Evolutionary conservation across 2,329 filamentous ascomycete species (phyloP), one percentile per base, ranked within the genome.

Genomic region (Metarhizium guizhouense): DNA sequence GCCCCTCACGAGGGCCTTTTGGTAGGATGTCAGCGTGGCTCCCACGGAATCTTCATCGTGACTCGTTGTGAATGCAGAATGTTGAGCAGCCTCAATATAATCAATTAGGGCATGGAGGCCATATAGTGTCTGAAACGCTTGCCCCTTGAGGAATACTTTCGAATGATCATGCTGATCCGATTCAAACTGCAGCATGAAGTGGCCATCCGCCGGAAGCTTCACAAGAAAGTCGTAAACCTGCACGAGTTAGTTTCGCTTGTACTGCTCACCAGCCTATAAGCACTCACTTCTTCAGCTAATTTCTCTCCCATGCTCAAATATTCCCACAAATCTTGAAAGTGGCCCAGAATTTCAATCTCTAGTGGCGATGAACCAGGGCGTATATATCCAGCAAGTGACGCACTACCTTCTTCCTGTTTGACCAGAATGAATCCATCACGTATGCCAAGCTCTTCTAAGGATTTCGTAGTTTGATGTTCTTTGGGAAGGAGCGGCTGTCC

Each of bases 301-400:
- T 74, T 76, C 57, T 92, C 85, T 48, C 88, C 81, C 72, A 92
- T 81, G 60, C 84, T 83, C 54, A 97, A 77, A 64, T 93, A 87
- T 47, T 83, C 81, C 78, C 94, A 96, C 29, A 99, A 73, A 58
- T 93, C 85, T 54, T 89, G 81, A 64, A 96, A 95, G 68, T 95
- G 88, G 56, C 84, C 80, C 61, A 94, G 74, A 25, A 97, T 85
- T 63, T 93, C 88, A 13, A 82, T 78, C 66, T 97, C 90, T 3
- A 97, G 79, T 40, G 74, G 79, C 59, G 74, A 84, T 50, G 74
- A 80, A 52, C 74, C 82, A 53, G 71, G 77, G 58, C 74, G 76
- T 53, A 78, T 71, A 34, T 75, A 65, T 59, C 74, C 62, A 30
- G 76, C 66, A 56, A 74, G 69, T 3, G 72, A 69, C 8, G 72